A percentile compares a stretch with the other conserved stretches of the same genome.
Evolutionary conservation across 2,329 filamentous ascomycete species (phyloP).

Genomic region (Paradendryphiella salina): DNA sequence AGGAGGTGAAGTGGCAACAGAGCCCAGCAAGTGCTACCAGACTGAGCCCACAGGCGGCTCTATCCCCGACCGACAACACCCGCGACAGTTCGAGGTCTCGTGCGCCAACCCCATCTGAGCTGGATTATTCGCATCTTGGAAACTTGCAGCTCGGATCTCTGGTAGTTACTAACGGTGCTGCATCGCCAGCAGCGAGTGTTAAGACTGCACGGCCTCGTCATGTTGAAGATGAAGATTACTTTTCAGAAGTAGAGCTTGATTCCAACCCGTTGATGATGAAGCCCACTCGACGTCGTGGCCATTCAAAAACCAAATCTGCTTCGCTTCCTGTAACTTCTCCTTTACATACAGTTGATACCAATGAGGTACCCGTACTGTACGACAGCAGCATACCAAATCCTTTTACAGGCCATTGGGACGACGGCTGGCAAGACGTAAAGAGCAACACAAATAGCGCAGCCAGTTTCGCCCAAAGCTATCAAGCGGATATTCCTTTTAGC

Average conservation of each 20-base stretch:
- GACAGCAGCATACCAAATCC: not conserved
- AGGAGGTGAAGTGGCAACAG: conserved; percentile 40
- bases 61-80: conserved; percentile 30
- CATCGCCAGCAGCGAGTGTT: conserved; percentile 51
- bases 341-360: conserved; percentile 11
- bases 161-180: conserved; percentile 53
- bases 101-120: conserved; percentile 49
- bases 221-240: conserved; percentile 35
- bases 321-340: conserved; percentile 20
- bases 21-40: conserved; percentile 24
- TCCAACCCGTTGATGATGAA: conserved; percentile 31
- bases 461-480: conserved; percentile 35
- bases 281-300: conserved; percentile 22
- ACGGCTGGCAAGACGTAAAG: conserved; percentile 17
- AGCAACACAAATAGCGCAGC: conserved; percentile 26
- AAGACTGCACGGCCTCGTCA: conserved; percentile 14
- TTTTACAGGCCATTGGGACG: conserved; percentile 5
- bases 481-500: conserved; percentile 33
- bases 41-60: conserved; percentile 23
- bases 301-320: conserved; percentile 38
- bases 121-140: conserved; percentile 50
- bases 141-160: conserved; percentile 50
- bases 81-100: conserved; percentile 28
- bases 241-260: conserved; percentile 24
- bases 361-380: not conserved